These are phyloP conservation scores for Citeromyces nyonsensis DNA, from an alignment of 805 yeast genomes.

Conservation along the genomic window DNA sequence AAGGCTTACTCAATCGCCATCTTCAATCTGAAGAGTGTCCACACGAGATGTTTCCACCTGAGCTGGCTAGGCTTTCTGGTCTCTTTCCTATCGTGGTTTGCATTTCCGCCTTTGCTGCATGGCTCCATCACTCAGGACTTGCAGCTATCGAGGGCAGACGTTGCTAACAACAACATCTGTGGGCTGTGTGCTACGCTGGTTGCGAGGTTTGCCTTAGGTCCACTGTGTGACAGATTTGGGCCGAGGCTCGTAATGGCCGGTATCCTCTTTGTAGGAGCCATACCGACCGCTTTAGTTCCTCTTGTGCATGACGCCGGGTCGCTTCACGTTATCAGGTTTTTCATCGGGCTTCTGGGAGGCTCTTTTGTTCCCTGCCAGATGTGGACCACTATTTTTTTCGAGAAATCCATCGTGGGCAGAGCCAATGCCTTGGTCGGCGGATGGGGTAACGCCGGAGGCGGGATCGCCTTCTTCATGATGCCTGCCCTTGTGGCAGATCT, in stretches of 20 bases:
- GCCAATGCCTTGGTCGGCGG: conserved; percentile 17
- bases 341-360: conserved; percentile 16
- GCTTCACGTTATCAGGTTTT: conserved; percentile 12
- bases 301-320: conserved; percentile 9
- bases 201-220: conserved; percentile 13
- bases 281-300: conserved; percentile 14
- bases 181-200: conserved; percentile 14
- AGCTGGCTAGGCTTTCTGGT: conserved; percentile 16
- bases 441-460: conserved; percentile 17
- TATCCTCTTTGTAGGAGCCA: conserved; percentile 11
- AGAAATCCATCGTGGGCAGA: conserved; percentile 13
- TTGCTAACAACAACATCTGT: conserved; percentile 14
- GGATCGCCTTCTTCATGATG: conserved; percentile 17
- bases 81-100: conserved; percentile 16
- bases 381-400: conserved; percentile 14
- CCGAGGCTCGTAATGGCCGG: conserved; percentile 13
- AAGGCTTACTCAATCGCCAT: conserved; percentile 12
- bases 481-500: conserved; percentile 11
- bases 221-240: conserved; percentile 13
- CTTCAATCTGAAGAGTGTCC: conserved; percentile 10
- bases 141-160: conserved; percentile 8
- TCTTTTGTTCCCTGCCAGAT: conserved; percentile 14
- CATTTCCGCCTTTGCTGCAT: conserved; percentile 14
- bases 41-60: conserved; percentile 11
- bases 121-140: conserved; percentile 10